phyloP scores from a whole-genome alignment of 768 basidiomycete species.

The Suillus americanus region DNA sequence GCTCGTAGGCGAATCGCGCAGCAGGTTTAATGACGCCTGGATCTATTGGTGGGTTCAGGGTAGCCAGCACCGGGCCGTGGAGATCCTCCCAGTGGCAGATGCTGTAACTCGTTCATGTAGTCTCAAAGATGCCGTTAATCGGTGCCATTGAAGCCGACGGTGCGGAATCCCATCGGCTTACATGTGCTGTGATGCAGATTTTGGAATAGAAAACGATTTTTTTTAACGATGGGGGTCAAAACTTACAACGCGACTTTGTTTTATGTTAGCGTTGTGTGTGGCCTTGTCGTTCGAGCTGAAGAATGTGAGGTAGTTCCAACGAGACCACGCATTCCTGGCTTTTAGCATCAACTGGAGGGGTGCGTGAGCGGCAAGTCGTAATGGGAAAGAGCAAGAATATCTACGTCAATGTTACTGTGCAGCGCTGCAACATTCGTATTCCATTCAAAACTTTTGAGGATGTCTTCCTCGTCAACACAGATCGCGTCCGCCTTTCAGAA shows the following conservation, averaged over 20 bases:
- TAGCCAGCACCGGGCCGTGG: conserved; percentile 66
- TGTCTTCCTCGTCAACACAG: no score
- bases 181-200: conserved; percentile 32
- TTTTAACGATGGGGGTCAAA: neutral
- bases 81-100: conserved; percentile 51
- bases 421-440: conserved; percentile 17
- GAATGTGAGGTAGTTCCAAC: conserved; percentile 77
- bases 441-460: conserved; percentile 63
- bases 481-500: no score
- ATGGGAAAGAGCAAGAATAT: conserved; percentile 17
- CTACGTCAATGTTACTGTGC: conserved; percentile 19
- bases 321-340: conserved; percentile 62
- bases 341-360: conserved; percentile 63
- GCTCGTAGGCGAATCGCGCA: conserved; percentile 62
- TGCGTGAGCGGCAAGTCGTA: neutral
- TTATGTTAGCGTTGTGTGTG: conserved; percentile 43
- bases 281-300: conserved; percentile 39
- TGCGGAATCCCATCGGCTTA: conserved; percentile 18
- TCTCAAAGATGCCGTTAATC: conserved; percentile 36
- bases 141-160: neutral
- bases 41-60: conserved; percentile 65
- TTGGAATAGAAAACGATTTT: neutral
- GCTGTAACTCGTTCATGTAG: conserved; percentile 76
- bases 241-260: conserved; percentile 66
- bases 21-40: conserved; percentile 44